Evolutionary conservation across 805 yeast genomes (phyloP), one percentile per base, ranked within the genome.

Genomic region (Candida fluviatilis): DNA sequence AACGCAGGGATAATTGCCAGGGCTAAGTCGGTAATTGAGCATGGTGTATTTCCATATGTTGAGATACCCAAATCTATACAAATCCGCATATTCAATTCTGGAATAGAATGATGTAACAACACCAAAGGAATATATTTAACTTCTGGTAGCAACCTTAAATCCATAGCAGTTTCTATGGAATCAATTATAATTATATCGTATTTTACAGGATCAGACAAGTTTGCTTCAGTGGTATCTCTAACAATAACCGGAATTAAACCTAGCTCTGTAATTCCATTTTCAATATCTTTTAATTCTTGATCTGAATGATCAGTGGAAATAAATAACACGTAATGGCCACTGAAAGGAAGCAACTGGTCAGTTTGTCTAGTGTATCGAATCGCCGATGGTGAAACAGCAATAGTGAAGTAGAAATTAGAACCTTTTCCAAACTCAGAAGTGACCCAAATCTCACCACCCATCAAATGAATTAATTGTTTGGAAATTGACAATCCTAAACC

Each of bases 361-460:
- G 83, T 69, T 45, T 84, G 79, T 48, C 84, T 71, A 2, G 76
- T 66, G 44, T 83, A 69, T 31, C 78, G 71, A 13, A 79, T 75
- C 42, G 66, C 66, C 1, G 91, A 85, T 6, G 86, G 87, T 4
- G 85, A 71, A n/a, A 86, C 88, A 35, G 82, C 73, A 16, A 87
- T 77, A 0, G 95, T 84, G 61, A 87, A 87, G 60, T 78, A 83
- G 58, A 87, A 87, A 52, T 83, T 81, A 2, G 95, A 84, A 1
- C 96, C 96, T 51, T 75, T 69, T 18, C 91, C 93, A 54, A 80
- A 84, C 43, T 73, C 74, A 0, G 95, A 84, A 16, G 85, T 77
- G 18, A 88, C 95, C 95, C 95, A 86, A 45, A 87, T 86, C 46
- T 84, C 91, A 56, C 95, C 96, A 31, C 95, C 95, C 95, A 88